Conservation (phyloP, 2,329 filamentous ascomycete species). For the Zarea fungicola region DNA sequence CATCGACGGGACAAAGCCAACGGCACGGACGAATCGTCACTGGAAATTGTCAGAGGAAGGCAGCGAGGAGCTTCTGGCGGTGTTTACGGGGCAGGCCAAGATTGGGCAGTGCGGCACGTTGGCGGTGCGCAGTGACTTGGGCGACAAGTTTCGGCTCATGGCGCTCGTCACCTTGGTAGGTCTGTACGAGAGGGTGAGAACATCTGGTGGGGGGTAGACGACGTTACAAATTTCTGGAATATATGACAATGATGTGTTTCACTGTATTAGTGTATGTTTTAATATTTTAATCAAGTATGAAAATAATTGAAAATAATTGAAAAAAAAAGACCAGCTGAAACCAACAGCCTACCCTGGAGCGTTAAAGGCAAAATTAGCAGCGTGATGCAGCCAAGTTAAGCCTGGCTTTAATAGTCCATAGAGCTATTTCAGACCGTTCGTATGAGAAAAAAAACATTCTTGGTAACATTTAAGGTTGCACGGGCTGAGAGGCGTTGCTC, state of each 20-base stretch:
- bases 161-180: neutral
- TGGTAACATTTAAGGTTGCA: too few relatives aligned
- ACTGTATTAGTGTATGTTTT: too few relatives aligned
- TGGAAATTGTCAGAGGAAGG: neutral
- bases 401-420: too few relatives aligned
- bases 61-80: neutral
- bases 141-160: neutral
- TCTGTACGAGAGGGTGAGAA: neutral
- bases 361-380: too few relatives aligned
- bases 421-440: too few relatives aligned
- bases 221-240: neutral
- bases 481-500: too few relatives aligned
- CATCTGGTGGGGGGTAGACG: neutral
- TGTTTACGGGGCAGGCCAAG: neutral
- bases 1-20: neutral
- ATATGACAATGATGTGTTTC: neutral
- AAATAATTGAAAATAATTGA: constrained; percentile 7
- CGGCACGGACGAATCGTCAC: neutral
- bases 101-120: neutral
- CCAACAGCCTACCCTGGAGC: too few relatives aligned
- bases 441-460: too few relatives aligned
- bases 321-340: too few relatives aligned
- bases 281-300: neutral
- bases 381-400: too few relatives aligned
- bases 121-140: neutral